A percentile compares a stretch with the other conserved stretches of the same genome.
Evolutionary conservation across 352 stramenopile genomes (phyloP).

Genomic region (Phytopythium vexans): DNA sequence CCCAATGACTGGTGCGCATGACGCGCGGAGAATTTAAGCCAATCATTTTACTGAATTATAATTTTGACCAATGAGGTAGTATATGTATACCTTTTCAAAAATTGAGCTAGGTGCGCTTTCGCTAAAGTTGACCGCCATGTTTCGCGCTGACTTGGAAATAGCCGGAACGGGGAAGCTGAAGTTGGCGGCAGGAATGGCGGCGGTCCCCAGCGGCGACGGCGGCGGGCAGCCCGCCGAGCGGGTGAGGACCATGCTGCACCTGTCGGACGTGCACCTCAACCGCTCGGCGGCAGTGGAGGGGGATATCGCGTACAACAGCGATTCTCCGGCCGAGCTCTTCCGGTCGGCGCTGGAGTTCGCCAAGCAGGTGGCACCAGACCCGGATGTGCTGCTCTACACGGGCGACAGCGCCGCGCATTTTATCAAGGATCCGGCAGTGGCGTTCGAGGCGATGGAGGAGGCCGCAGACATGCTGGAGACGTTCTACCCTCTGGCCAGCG

Average conservation of each 20-base stretch:
- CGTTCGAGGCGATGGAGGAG: not conserved
- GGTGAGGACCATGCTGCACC: constrained; percentile 47
- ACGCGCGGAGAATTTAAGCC: constrained; percentile 7
- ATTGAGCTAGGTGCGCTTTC: no score
- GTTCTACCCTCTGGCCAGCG: not conserved
- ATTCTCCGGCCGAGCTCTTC: constrained; percentile 26
- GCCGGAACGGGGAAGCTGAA: not conserved
- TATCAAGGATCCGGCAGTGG: not conserved
- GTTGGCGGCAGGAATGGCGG: not conserved
- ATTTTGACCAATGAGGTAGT: constrained; percentile 7
- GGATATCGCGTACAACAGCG: constrained; percentile 22
- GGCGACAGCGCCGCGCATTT: constrained; percentile 55
- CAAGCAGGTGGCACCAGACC: constrained; percentile 32
- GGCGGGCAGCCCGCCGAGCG: not conserved
- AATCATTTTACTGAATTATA: constrained; percentile 3
- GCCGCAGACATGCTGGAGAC: constrained; percentile 1
- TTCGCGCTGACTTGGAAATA: no score
- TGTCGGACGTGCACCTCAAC: constrained; percentile 71
- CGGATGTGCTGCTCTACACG: constrained; percentile 67
- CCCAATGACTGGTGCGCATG: constrained; percentile 22
- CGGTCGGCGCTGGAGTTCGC: constrained; percentile 50
- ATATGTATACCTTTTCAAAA: not conserved
- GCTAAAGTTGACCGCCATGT: no score
- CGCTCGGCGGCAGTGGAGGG: constrained; percentile 19
- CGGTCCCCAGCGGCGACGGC: not conserved